Evolutionary conservation across 1,284 basidiomycete genomes (phyloP), one percentile per base, ranked within the genome.

Genomic region (Cryptococcus hybrid): DNA sequence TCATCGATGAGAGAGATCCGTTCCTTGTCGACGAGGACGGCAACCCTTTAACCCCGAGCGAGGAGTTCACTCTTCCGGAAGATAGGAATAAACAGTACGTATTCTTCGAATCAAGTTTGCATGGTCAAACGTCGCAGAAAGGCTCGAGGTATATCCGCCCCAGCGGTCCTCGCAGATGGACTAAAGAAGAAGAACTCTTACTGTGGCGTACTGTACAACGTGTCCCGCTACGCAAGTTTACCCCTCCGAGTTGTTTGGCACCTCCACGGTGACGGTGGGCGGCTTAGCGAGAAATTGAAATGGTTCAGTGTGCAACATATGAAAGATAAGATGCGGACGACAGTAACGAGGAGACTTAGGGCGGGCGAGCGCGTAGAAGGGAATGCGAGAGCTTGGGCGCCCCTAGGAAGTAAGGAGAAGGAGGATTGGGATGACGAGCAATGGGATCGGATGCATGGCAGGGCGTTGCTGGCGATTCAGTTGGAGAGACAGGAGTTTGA

Each of bases 171-270:
- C 57, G 61, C 1, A 60, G 57, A 35, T 76, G 71, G 71, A 65
- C 66, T 1, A 42, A 56, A 30, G 55, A 42, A 3, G 68, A 76
- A 52, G 60, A 55, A 42, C 35, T 72, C 3, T 59, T 74, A 7
- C 57, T 76, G 2, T 76, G 70, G 38, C 67, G 74, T 5, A 68
- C 68, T 1, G 56, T 76, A 3, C 74, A 76, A 51, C 64, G 68
- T 47, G 67, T 71, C 70, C 74, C 0, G 15, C 67, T 50, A 44
- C 36, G 3, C 67, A 70, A 37, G 52, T 50, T 39, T 67, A 69
- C 73, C 73, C 1, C 42, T 66, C 4, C 45, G 58, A 45, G 69
- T 71, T 3, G 68, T 68, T 1, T 64, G 62, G 60, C 62, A 67
- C 34, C 55, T 76, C 0, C 60, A 70, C 50, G 74, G 74, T 30